These are phyloP conservation scores for Cordyceps tenuipes DNA, from an alignment of 2,329 filamentous ascomycete genomes.

Conservation along the genomic window DNA sequence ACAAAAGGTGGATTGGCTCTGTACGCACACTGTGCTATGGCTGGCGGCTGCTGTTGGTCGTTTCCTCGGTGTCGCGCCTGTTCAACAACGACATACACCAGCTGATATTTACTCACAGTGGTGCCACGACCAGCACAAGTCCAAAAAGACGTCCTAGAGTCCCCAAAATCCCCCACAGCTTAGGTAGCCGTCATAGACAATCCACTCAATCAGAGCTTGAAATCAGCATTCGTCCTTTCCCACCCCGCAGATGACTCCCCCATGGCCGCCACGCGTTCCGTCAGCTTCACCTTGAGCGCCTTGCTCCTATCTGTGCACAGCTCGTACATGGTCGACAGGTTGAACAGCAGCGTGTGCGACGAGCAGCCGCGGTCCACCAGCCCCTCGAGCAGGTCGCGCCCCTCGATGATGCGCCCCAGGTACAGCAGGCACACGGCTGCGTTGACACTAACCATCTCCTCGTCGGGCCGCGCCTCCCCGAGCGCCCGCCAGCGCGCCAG, in stretches of 20 bases:
- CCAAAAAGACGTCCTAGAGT: neutral
- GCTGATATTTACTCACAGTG: neutral
- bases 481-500: slow-evolving; percentile 51
- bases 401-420: slow-evolving; percentile 65
- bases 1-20: neutral
- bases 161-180: neutral
- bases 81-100: slow-evolving; percentile 11
- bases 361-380: slow-evolving; percentile 54
- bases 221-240: slow-evolving; percentile 65
- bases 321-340: slow-evolving; percentile 85
- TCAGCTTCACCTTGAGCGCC: slow-evolving; percentile 60
- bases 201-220: slow-evolving; percentile 49
- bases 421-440: slow-evolving; percentile 79
- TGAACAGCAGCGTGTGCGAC: slow-evolving; percentile 79
- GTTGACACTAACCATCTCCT: slow-evolving; percentile 73
- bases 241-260: slow-evolving; percentile 51
- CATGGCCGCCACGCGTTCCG: slow-evolving; percentile 58
- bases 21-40: slow-evolving; percentile 2
- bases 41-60: slow-evolving; percentile 8
- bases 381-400: slow-evolving; percentile 56
- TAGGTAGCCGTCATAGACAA: too few relatives aligned
- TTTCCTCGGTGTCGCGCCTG: neutral
- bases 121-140: neutral
- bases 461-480: slow-evolving; percentile 29
- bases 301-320: slow-evolving; percentile 72